phyloP scores from a whole-genome alignment of 2,329 filamentous ascomycete species.

The Mariannaea elegans region DNA sequence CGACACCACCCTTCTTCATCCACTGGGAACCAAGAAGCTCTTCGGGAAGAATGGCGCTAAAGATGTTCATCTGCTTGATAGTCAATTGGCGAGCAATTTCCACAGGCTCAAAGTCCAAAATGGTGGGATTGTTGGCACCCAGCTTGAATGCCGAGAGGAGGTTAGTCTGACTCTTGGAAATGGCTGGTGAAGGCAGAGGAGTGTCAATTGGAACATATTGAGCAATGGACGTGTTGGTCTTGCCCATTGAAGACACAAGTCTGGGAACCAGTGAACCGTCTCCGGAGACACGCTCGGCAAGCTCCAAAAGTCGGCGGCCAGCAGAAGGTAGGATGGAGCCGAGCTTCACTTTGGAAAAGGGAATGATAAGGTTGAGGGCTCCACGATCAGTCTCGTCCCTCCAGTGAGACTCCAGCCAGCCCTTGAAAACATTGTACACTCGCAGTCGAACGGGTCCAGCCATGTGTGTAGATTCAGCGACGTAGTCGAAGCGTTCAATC shows the following conservation, averaged over 20 bases:
- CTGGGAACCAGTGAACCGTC: constrained; percentile 83
- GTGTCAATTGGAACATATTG: constrained; percentile 76
- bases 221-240: constrained; percentile 79
- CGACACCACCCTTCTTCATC: constrained; percentile 85
- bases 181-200: constrained; percentile 72
- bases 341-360: constrained; percentile 82
- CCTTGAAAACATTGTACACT: constrained; percentile 96
- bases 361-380: constrained; percentile 78
- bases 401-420: constrained; percentile 98
- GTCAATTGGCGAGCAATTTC: constrained; percentile 94
- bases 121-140: constrained; percentile 73
- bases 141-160: constrained; percentile 78
- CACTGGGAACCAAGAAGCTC: constrained; percentile 92
- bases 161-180: constrained; percentile 81
- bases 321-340: constrained; percentile 75
- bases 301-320: constrained; percentile 80
- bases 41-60: constrained; percentile 90
- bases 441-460: constrained; percentile 85
- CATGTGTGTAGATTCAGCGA: constrained; percentile 77
- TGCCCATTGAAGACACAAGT: constrained; percentile 85
- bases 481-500: constrained; percentile 93
- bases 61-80: constrained; percentile 88
- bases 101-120: constrained; percentile 90
- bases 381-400: constrained; percentile 80
- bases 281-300: constrained; percentile 80